Evolutionary conservation across 1,284 basidiomycete genomes (phyloP), one percentile per base, ranked within the genome.

Genomic region (Naganishia liquefaciens): DNA sequence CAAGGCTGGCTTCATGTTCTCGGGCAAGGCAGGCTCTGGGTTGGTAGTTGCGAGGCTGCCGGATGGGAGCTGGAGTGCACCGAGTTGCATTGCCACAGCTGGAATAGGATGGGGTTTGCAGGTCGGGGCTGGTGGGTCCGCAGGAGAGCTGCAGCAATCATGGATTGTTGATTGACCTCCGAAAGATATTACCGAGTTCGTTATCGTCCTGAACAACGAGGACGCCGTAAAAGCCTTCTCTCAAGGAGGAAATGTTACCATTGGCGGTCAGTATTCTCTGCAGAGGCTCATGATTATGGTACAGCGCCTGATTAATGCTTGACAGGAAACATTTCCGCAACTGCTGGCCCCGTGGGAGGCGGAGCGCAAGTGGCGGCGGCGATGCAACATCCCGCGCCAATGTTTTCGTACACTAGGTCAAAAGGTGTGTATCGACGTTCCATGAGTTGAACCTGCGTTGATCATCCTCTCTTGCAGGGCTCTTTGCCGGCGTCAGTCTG

Each of bases 61-160:
- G 4, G 94, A 98, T 75, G 96, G 95, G 68, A 93, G 90, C 23
- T 98, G 95, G 95, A 93, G 90, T 53, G 94, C 94, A 1, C 95
- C 95, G 0, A 93, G 89, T 49, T 97, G 94, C 80, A 96, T 99
- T 76, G 94, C 91, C n/a, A 98, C 94, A 0, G 94, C 91, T 66
- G 72, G 72, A n/a, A 84, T 96, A 5, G 95, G 95, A 44, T 94
- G 94, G 87, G 95, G 95, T 52, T 85, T 98, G 53, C 95, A 96
- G 79, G 90, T 95, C 68, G 93, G 93, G 63, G 91, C 91, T 4
- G 73, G 75, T 74, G 66, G 68, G 74, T 71, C 17, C 13, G 30
- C 25, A 1, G 5, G 30, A 25, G 43, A 33, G 21, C 11, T 13
- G 21, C 43, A 4, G 42, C 33, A 13, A 3, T 40, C 49, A 1